These are phyloP conservation scores for Botrytis deweyae DNA, from an alignment of 2,329 filamentous ascomycete species.

Conservation along the genomic window DNA sequence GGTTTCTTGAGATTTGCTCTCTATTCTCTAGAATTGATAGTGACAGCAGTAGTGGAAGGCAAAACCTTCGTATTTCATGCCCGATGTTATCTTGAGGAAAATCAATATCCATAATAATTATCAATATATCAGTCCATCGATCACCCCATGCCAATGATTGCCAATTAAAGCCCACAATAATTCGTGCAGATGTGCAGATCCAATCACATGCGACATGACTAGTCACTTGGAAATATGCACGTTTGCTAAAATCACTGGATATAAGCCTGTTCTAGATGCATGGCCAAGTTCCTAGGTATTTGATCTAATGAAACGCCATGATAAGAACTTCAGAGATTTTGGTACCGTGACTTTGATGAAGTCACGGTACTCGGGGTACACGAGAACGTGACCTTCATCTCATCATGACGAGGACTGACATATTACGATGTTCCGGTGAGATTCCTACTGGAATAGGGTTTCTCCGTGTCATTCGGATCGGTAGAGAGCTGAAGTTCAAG, in stretches of 20 bases:
- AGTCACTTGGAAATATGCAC: conserved; percentile 4
- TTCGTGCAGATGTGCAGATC: conserved; percentile 1
- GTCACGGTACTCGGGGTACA: conserved; percentile 11
- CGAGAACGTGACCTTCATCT: conserved; percentile 1
- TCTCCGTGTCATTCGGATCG: not conserved
- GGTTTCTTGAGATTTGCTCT: not conserved
- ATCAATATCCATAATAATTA: not conserved
- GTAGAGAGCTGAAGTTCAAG: not conserved
- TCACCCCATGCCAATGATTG: not conserved
- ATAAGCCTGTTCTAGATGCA: not conserved
- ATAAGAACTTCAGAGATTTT: not conserved
- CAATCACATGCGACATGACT: conserved; percentile 12
- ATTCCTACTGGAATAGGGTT: not conserved
- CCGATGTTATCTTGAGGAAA: not conserved
- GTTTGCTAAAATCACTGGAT: not conserved
- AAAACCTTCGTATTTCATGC: not conserved
- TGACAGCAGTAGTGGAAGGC: not conserved
- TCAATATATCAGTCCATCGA: not conserved
- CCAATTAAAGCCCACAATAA: not conserved
- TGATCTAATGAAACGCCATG: not conserved
- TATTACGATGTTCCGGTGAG: not conserved
- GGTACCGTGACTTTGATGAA: not conserved
- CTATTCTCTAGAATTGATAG: not conserved
- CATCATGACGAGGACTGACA: not conserved
- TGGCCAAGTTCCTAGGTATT: not conserved